phyloP scores from a whole-genome alignment of 2,329 filamentous ascomycete species.

The Penicillium olsonii region DNA sequence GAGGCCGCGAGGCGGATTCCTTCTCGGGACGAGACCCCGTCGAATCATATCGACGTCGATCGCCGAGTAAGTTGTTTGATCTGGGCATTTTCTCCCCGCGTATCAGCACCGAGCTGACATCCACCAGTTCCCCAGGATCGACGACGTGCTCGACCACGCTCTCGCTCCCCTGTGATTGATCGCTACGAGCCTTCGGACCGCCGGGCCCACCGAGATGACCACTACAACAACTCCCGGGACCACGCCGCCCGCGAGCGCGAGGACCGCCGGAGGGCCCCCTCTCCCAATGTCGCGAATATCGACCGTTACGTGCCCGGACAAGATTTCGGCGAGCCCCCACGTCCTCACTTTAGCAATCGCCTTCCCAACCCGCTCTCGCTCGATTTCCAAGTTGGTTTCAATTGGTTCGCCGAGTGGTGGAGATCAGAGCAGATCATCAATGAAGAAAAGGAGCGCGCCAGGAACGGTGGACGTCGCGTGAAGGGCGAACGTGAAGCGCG shows the following conservation, averaged over 20 bases:
- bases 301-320: slow-evolving; percentile 67
- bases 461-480: slow-evolving; percentile 59
- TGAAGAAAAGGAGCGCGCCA: slow-evolving; percentile 63
- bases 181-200: slow-evolving; percentile 62
- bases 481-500: slow-evolving; percentile 64
- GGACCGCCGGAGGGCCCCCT: slow-evolving; percentile 59
- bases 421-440: slow-evolving; percentile 63
- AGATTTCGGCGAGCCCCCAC: slow-evolving; percentile 53
- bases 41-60: slow-evolving; percentile 50
- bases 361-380: slow-evolving; percentile 63
- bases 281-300: slow-evolving; percentile 59
- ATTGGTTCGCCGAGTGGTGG: slow-evolving; percentile 71
- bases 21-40: slow-evolving; percentile 33
- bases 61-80: slow-evolving; percentile 43
- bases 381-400: slow-evolving; percentile 68
- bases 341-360: slow-evolving; percentile 57
- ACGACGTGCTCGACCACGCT: slow-evolving; percentile 52
- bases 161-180: slow-evolving; percentile 65
- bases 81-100: neutral
- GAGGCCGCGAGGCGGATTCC: slow-evolving; percentile 44
- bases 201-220: slow-evolving; percentile 58
- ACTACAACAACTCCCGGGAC: slow-evolving; percentile 50
- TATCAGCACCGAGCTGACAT: neutral
- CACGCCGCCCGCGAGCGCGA: slow-evolving; percentile 55
- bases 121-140: slow-evolving; percentile 42